Conservation (phyloP, 2,329 filamentous ascomycete species). For the Penicillium fuscoglaucum region DNA sequence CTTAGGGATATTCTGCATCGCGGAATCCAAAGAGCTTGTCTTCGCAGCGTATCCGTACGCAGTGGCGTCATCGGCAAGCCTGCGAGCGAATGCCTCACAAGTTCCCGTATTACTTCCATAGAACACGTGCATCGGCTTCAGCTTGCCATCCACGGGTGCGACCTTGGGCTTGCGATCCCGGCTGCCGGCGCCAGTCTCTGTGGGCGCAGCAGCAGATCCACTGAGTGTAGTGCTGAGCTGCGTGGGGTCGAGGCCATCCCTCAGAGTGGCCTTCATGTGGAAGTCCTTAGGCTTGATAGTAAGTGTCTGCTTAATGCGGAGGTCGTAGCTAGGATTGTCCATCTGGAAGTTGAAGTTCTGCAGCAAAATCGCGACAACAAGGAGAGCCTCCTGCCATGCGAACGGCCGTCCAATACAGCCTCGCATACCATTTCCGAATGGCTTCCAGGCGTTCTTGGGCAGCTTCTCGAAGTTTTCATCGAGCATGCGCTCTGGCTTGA, state of each 20-base stretch:
- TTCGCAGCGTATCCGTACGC: constrained; percentile 60
- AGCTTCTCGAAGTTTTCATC: constrained; percentile 67
- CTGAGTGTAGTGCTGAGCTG: constrained; percentile 43
- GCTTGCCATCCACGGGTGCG: constrained; percentile 15
- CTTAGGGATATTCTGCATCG: constrained; percentile 60
- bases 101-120: constrained; percentile 76
- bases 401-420: constrained; percentile 73
- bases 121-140: constrained; percentile 61
- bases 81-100: constrained; percentile 68
- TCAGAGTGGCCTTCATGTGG: constrained; percentile 59
- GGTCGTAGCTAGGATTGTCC: constrained; percentile 55
- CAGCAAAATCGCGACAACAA: constrained; percentile 63
- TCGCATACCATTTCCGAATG: constrained; percentile 71
- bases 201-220: constrained; percentile 10
- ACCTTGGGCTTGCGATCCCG: constrained; percentile 26
- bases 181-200: constrained; percentile 14
- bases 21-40: constrained; percentile 61
- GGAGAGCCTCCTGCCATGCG: constrained; percentile 70
- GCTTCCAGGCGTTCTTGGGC: constrained; percentile 66
- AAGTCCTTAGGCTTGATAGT: constrained; percentile 56
- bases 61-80: constrained; percentile 60
- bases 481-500: constrained; percentile 70
- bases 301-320: constrained; percentile 42
- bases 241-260: constrained; percentile 51
- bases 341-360: constrained; percentile 70